These are phyloP conservation scores for Fraxinus baroniana DNA, from an alignment of 305 asterid genomes.

Conservation along the genomic window DNA sequence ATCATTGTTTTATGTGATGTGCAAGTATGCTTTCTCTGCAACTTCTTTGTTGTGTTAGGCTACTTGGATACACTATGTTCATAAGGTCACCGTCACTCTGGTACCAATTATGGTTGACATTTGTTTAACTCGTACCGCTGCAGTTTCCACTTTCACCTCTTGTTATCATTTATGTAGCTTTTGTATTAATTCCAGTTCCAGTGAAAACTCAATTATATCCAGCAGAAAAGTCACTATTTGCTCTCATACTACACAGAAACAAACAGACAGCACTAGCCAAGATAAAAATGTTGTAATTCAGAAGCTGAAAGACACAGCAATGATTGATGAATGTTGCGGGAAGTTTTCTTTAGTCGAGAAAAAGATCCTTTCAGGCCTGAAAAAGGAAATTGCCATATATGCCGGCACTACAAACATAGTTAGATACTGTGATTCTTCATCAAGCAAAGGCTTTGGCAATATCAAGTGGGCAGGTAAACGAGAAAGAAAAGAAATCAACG, in stretches of 20 bases:
- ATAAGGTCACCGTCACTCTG: not conserved
- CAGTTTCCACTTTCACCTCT: not conserved
- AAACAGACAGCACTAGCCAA: conserved; percentile 7
- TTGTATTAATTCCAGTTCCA: not conserved
- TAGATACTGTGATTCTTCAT: conserved; percentile 12
- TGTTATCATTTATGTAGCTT: not conserved
- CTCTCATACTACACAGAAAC: conserved; percentile 17
- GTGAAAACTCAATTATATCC: not conserved
- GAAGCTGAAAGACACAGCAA: conserved; percentile 23
- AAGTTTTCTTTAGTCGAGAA: conserved; percentile 26
- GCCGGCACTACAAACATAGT: conserved; percentile 26
- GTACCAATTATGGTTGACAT: not conserved
- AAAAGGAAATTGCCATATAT: conserved; percentile 23
- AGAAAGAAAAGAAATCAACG: conserved; percentile 5
- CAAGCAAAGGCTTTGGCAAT: not conserved
- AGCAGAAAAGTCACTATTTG: not conserved
- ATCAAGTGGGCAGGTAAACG: not conserved
- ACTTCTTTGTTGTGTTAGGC: not conserved
- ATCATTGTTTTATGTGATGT: not conserved
- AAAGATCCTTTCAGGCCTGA: conserved; percentile 18
- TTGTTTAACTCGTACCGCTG: not conserved
- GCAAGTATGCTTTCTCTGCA: not conserved
- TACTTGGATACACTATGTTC: not conserved
- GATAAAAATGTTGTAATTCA: conserved; percentile 17
- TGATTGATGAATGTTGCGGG: conserved; percentile 22